Conservation (phyloP, 75 land plant genomes). For the Cupressus sempervirens region DNA sequence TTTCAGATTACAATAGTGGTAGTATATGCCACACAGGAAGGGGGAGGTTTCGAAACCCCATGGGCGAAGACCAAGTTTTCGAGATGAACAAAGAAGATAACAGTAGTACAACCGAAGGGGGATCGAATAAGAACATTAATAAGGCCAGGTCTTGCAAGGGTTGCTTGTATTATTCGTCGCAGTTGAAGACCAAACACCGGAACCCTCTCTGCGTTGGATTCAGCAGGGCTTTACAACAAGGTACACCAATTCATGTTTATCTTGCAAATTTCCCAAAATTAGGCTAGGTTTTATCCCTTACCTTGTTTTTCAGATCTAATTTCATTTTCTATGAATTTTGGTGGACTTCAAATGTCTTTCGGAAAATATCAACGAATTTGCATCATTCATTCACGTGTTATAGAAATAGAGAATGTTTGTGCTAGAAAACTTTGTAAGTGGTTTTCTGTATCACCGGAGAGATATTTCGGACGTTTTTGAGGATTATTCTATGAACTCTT, state of each 20-base stretch:
- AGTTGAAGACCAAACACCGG: constrained; percentile 33
- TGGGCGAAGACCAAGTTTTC: neutral
- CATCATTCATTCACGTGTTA: neutral
- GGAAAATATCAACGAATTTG: neutral
- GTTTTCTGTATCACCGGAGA: too few species aligned
- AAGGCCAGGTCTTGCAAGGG: constrained; percentile 77
- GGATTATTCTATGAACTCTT: neutral
- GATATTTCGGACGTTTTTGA: neutral
- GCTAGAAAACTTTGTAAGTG: too few species aligned
- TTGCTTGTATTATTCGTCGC: constrained; percentile 71
- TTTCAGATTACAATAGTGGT: neutral
- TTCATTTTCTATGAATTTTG: neutral
- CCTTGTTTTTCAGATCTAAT: neutral
- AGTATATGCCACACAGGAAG: neutral
- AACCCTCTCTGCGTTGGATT: constrained; percentile 71
- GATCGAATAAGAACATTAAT: neutral
- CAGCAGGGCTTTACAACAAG: constrained; percentile 40
- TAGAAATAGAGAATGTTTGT: too few species aligned
- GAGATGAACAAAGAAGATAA: neutral
- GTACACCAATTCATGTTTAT: constrained; percentile 8
- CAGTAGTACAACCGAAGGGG: neutral
- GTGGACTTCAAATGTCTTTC: neutral
- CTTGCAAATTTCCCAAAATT: neutral
- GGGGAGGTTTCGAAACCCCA: constrained; percentile 3
- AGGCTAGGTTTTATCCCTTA: neutral